Conservation (phyloP, 192 early-diverging fungal genomes). For the Irineochytrium annulatum region DNA sequence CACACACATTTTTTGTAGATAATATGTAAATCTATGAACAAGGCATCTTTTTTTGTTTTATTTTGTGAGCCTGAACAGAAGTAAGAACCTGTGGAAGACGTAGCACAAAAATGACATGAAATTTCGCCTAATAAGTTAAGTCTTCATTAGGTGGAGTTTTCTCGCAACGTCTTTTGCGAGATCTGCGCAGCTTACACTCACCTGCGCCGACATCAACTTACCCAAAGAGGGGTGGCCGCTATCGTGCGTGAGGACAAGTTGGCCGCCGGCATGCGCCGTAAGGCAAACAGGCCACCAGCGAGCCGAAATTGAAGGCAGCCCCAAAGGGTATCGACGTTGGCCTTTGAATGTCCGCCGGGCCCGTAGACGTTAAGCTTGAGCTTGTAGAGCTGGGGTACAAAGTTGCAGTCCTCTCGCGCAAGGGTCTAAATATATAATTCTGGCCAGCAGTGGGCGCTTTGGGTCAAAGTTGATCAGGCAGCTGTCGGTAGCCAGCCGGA, state of each 20-base stretch:
- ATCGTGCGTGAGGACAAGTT: not conserved
- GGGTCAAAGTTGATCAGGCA: not conserved
- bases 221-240: no score
- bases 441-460: not conserved
- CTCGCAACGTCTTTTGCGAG: no score
- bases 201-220: no score
- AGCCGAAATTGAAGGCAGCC: conserved; percentile 17
- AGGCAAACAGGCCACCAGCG: conserved; percentile 19
- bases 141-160: no score
- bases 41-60: no score
- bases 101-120: no score
- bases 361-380: conserved; percentile 21
- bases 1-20: no score
- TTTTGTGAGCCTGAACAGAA: no score
- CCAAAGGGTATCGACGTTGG: conserved; percentile 21
- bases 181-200: no score
- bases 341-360: conserved; percentile 12
- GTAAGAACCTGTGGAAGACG: no score
- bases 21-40: no score
- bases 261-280: not conserved
- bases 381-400: conserved; percentile 11
- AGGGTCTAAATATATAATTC: not conserved
- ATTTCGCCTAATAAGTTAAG: no score
- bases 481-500: not conserved
- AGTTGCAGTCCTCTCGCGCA: not conserved